Evolutionary conservation across 805 yeast species (phyloP), one percentile per base, ranked within the genome.

Genomic region (Ogataea siamensis): DNA sequence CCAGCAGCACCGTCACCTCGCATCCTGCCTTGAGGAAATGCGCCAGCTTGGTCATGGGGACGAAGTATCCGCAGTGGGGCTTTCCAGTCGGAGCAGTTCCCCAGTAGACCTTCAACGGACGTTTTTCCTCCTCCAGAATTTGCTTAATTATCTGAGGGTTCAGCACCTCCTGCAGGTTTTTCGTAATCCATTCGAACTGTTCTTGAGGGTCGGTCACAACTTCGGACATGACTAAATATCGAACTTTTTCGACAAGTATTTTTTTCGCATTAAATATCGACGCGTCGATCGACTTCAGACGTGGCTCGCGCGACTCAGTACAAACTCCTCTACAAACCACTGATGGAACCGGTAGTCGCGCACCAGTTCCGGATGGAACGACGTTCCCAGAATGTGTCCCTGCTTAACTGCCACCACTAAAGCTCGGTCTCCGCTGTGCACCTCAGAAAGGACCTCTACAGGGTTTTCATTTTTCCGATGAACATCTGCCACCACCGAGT

Each of bases 41-140:
- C 2, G 98, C 98, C 52, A 93, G 67, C 64, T 93, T 91, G 45
- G 94, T 83, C 98, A 93, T 91, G 37, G 98, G 93, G 25, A 93
- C 99, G 58, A 93, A 87, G 74, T 93, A 93, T 36, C 98, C 99
- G 70, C 97, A 89, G 67, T 93, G 99, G 30, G 98, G 96, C 66
- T 78, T 86, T 37, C 99, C 99, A 4, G 99, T 93, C 44, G 99
- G 98, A 6, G 99, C 99, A 14, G 98, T 89, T 51, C 99, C 99
- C 98, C 97, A 93, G 78, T 93, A 93, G 57, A 93, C 67, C 56
- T 79, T 84, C 50, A 94, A 64, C 10, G 93, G 86, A 54, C 95
- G 79, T 54, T 87, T 78, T 56, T 87, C 83, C 39, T 75, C 81
- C 58, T 85, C 93, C 45, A 89, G 69, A 22, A 87, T 78, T 57